These are phyloP conservation scores for Phialemonium atrogriseum DNA, from an alignment of 2,329 filamentous ascomycete genomes.

Conservation along the genomic window DNA sequence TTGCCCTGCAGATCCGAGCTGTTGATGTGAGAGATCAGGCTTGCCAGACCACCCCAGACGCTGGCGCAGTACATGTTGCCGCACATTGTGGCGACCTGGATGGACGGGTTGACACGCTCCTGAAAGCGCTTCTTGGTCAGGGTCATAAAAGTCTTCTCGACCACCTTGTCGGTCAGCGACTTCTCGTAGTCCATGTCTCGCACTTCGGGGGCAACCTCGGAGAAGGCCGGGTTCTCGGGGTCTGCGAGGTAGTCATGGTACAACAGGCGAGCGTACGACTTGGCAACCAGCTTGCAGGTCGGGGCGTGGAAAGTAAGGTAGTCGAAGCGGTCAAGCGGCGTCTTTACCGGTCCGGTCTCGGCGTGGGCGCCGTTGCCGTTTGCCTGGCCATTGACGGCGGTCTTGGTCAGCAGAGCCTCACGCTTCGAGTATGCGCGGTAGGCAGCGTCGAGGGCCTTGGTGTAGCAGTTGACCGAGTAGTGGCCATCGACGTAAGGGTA, in stretches of 20 bases:
- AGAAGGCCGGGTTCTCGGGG: conserved; percentile 58
- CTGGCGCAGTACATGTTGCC: conserved; percentile 63
- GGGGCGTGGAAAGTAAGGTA: conserved; percentile 78
- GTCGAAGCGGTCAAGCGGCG: conserved; percentile 71
- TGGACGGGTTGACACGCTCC: conserved; percentile 65
- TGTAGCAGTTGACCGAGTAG: conserved; percentile 77
- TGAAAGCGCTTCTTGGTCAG: conserved; percentile 78
- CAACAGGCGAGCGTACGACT: conserved; percentile 74
- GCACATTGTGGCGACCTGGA: conserved; percentile 70
- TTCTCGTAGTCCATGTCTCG: conserved; percentile 71
- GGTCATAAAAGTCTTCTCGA: conserved; percentile 82
- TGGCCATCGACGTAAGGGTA: conserved; percentile 81
- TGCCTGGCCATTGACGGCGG: conserved; percentile 35
- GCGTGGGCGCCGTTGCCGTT: conserved; percentile 41
- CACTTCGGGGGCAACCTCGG: conserved; percentile 67
- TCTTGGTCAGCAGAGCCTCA: conserved; percentile 49
- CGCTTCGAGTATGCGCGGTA: conserved; percentile 75
- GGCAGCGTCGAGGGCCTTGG: conserved; percentile 68
- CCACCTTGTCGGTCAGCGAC: conserved; percentile 70
- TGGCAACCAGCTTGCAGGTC: conserved; percentile 80
- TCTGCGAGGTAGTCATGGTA: conserved; percentile 79
- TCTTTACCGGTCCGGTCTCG: conserved; percentile 38
- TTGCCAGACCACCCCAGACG: conserved; percentile 68
- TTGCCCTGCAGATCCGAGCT: conserved; percentile 59
- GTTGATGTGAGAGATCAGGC: conserved; percentile 57